A percentile compares a stretch with the other conserved stretches of the same genome.
phyloP scores from a whole-genome alignment of 805 yeast species.

The Barnettozyma salicaria region DNA sequence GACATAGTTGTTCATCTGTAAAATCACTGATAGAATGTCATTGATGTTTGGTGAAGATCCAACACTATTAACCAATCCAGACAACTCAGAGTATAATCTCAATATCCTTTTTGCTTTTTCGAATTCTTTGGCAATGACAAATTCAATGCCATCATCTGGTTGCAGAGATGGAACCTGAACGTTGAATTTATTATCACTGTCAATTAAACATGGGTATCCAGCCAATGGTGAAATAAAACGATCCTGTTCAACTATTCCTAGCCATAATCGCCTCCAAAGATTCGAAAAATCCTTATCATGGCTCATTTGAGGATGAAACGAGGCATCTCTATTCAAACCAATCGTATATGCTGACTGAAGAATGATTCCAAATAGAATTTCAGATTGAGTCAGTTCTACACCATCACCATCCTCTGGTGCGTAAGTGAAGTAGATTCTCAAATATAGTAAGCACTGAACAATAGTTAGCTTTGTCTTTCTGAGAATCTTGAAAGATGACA shows the following conservation, averaged over 20 bases:
- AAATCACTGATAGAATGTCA: slow-evolving; percentile 13
- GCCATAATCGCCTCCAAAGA: slow-evolving; percentile 24
- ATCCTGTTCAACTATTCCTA: slow-evolving; percentile 23
- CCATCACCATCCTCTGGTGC: slow-evolving; percentile 49
- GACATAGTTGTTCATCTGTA: slow-evolving; percentile 16
- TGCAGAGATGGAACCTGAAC: slow-evolving; percentile 14
- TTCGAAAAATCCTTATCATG: slow-evolving; percentile 17
- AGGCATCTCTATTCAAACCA: slow-evolving; percentile 46
- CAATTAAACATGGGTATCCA: slow-evolving; percentile 21
- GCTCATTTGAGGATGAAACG: slow-evolving; percentile 19
- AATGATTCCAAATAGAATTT: slow-evolving; percentile 32
- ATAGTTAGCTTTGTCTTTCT: slow-evolving; percentile 34
- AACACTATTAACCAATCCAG: slow-evolving; percentile 20
- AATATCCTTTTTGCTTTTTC: slow-evolving; percentile 17
- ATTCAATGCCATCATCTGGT: slow-evolving; percentile 10
- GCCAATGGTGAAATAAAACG: slow-evolving; percentile 18
- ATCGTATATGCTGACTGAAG: slow-evolving; percentile 40
- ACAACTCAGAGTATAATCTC: slow-evolving; percentile 13
- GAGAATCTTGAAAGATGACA: slow-evolving; percentile 37
- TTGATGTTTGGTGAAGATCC: slow-evolving; percentile 14
- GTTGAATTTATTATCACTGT: slow-evolving; percentile 15
- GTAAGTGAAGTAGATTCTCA: slow-evolving; percentile 34
- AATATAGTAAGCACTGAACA: slow-evolving; percentile 38
- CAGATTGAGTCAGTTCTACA: slow-evolving; percentile 36
- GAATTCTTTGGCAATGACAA: slow-evolving; percentile 13